Conservation (phyloP, 805 yeast species). For the Schizosaccharomyces octosporus region DNA sequence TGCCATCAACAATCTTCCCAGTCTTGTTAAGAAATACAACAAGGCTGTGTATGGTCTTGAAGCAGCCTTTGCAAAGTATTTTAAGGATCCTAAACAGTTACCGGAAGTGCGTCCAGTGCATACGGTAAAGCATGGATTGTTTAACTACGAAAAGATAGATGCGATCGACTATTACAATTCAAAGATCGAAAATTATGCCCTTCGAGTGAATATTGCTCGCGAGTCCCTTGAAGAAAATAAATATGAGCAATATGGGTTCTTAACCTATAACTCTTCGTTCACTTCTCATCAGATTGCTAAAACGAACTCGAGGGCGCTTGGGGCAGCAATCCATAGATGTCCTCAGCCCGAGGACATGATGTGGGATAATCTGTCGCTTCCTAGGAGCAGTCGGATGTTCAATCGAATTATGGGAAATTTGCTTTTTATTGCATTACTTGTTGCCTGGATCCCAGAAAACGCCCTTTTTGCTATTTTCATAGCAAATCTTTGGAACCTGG, state of each 20-base stretch:
- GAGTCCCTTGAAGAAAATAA: constrained; percentile 7
- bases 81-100: constrained; percentile 10
- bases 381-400: constrained; percentile 10
- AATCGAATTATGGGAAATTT: constrained; percentile 15
- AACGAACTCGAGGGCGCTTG: constrained; percentile 1
- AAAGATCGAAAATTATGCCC: constrained; percentile 8
- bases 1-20: constrained; percentile 11
- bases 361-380: constrained; percentile 15
- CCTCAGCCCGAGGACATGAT: constrained; percentile 16
- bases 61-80: constrained; percentile 11
- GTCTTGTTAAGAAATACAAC: constrained; percentile 10
- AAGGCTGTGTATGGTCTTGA: constrained; percentile 11
- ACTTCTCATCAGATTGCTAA: constrained; percentile 11
- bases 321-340: constrained; percentile 11
- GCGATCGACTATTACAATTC: constrained; percentile 11
- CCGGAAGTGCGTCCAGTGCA: constrained; percentile 9
- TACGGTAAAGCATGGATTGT: constrained; percentile 5
- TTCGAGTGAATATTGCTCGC: constrained; percentile 10
- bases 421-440: constrained; percentile 11
- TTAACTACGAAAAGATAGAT: constrained; percentile 9
- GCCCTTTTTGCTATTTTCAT: constrained; percentile 19
- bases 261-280: constrained; percentile 10
- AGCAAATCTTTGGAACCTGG: constrained; percentile 16
- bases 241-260: constrained; percentile 14
- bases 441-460: constrained; percentile 18